Conservation (phyloP, 2,329 filamentous ascomycete genomes). For the Hymenoscyphus scutula region DNA sequence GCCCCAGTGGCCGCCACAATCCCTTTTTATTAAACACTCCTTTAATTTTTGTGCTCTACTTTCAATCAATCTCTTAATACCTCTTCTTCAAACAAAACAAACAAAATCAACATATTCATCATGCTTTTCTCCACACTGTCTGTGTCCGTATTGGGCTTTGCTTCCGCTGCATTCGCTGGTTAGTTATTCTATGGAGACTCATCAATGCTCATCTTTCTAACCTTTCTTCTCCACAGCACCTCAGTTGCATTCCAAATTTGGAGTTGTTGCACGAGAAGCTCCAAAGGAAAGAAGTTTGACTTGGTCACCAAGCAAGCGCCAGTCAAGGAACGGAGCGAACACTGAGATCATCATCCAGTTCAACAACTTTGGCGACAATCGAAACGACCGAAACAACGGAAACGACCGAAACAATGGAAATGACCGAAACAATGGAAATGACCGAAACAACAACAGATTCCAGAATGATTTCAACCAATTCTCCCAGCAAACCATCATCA, state of each 20-base stretch:
- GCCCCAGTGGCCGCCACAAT: slow-evolving; percentile 34
- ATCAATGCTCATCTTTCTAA: slow-evolving; percentile 15
- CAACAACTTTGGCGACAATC: neutral
- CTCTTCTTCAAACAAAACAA: neutral
- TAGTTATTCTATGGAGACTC: slow-evolving; percentile 10
- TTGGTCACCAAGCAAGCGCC: slow-evolving; percentile 21
- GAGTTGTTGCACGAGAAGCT: slow-evolving; percentile 19
- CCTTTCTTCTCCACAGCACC: slow-evolving; percentile 24
- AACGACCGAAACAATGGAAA: neutral
- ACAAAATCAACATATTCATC: slow-evolving; percentile 18
- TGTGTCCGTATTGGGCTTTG: slow-evolving; percentile 27
- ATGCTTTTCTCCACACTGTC: slow-evolving; percentile 30
- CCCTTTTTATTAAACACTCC: slow-evolving; percentile 25
- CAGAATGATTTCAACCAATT: slow-evolving; percentile 18
- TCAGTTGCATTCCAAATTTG: slow-evolving; percentile 24
- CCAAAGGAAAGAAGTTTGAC: slow-evolving; percentile 23
- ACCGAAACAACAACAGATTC: slow-evolving; percentile 14
- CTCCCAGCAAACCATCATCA: slow-evolving; percentile 16
- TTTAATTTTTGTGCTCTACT: slow-evolving; percentile 20
- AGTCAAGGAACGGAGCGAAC: slow-evolving; percentile 1
- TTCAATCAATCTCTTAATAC: slow-evolving; percentile 13
- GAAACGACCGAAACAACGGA: neutral
- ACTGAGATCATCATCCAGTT: slow-evolving; percentile 8
- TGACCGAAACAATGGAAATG: neutral
- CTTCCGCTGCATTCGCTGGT: slow-evolving; percentile 28